Percentiles rank a stretch among this genome's conserved stretches.
Evolutionary conservation across 2,329 filamentous ascomycete genomes (phyloP).

Genomic region (Penicillium sp.): DNA sequence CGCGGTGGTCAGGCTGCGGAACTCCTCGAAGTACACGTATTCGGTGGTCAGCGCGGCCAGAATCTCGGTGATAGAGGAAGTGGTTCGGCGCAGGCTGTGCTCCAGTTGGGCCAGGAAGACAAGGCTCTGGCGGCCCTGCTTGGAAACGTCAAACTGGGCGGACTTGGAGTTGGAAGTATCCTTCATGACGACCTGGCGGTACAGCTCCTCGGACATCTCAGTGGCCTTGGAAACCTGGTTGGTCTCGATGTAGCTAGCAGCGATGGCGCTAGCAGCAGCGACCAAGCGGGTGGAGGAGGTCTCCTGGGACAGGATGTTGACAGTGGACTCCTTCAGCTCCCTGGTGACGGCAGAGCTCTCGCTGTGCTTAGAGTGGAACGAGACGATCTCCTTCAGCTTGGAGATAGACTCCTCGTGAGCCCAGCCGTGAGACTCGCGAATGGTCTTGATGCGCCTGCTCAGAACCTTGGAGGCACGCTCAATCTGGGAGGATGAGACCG

Average conservation of each 20-base stretch:
- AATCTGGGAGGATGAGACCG: conserved; percentile 33
- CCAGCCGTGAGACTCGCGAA: conserved; percentile 42
- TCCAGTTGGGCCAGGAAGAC: conserved; percentile 54
- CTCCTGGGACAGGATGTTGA: conserved; percentile 40
- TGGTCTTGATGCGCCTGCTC: conserved; percentile 32
- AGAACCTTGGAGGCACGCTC: conserved; percentile 37
- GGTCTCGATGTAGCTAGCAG: conserved; percentile 39
- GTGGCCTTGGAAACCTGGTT: conserved; percentile 38
- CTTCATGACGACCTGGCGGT: conserved; percentile 44
- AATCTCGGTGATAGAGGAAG: conserved; percentile 45
- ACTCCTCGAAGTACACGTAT: conserved; percentile 45
- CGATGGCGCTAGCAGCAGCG: conserved; percentile 42
- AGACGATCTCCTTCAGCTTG: conserved; percentile 42
- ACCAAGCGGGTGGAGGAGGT: conserved; percentile 35
- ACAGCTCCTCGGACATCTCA: conserved; percentile 42
- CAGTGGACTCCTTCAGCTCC: conserved; percentile 39
- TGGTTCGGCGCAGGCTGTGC: conserved; percentile 40
- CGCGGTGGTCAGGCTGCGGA: conserved; percentile 41
- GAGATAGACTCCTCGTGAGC: conserved; percentile 45
- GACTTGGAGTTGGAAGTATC: conserved; percentile 35
- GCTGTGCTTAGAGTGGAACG: conserved; percentile 39
- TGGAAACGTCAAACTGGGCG: conserved; percentile 38
- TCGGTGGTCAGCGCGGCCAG: conserved; percentile 51
- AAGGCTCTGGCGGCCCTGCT: conserved; percentile 39
- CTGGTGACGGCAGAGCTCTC: conserved; percentile 35